A percentile compares a stretch with the other conserved stretches of the same genome.
Evolutionary conservation across 148 eudicot genomes (phyloP).

Genomic region (Chenopodium berlandieri): DNA sequence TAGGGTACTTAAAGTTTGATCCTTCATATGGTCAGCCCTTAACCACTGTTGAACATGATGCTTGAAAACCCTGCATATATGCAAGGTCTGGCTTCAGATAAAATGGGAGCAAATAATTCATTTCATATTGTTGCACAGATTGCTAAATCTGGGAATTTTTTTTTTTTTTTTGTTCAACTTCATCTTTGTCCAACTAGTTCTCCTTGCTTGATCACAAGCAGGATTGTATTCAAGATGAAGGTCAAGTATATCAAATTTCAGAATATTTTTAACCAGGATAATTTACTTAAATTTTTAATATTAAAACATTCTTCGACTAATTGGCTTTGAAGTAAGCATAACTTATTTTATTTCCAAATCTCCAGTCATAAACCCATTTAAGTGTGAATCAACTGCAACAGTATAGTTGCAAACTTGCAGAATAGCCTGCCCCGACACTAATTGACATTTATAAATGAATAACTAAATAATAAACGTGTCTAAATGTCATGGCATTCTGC

Average conservation of each 20-base stretch:
- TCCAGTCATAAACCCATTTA: not conserved
- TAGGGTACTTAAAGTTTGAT: conserved; percentile 40
- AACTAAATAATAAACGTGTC: not conserved
- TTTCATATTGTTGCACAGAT: not conserved
- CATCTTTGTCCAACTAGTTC: not conserved
- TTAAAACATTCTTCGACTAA: not conserved
- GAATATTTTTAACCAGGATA: not conserved
- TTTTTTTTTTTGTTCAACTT: not conserved
- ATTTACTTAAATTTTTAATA: too few species aligned
- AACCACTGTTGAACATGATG: conserved; percentile 64
- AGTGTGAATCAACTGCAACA: not conserved
- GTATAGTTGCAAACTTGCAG: not conserved
- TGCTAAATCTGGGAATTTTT: not conserved
- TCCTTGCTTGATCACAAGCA: not conserved
- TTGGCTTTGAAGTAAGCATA: not conserved
- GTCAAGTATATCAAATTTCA: not conserved
- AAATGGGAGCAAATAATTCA: not conserved
- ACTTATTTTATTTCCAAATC: not conserved
- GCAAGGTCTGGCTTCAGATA: not conserved
- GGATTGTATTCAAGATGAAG: not conserved
- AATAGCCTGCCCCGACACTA: too few species aligned
- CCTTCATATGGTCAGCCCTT: conserved; percentile 50
- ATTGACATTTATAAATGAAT: not conserved
- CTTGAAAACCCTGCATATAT: conserved; percentile 78
- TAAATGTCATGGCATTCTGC: not conserved